phyloP scores from a whole-genome alignment of 257 asterid species.

The Capsicum chinense region DNA sequence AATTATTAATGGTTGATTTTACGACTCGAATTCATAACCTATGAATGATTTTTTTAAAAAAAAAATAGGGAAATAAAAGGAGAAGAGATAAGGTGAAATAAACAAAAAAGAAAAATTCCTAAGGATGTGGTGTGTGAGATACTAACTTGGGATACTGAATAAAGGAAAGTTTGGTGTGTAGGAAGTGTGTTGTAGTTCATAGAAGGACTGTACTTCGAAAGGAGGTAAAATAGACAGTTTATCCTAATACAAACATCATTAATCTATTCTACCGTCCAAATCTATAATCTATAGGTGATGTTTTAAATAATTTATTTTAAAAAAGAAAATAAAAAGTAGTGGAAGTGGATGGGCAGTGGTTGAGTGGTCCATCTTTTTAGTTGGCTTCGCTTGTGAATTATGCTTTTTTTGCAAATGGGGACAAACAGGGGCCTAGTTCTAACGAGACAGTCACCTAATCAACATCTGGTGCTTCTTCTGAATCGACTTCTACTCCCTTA shows the following conservation, averaged over 20 bases:
- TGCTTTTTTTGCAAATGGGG: slow-evolving; percentile 31
- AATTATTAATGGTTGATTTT: neutral
- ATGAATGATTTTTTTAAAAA: neutral
- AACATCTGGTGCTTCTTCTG: neutral
- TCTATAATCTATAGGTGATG: neutral
- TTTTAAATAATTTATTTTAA: no score
- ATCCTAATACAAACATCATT: neutral
- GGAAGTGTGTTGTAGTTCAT: neutral
- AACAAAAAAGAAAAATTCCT: neutral
- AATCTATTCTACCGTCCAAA: neutral
- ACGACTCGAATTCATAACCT: neutral
- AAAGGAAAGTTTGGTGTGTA: neutral
- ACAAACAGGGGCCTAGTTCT: slow-evolving; percentile 21
- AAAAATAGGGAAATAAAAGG: neutral
- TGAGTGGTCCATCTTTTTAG: slow-evolving; percentile 50
- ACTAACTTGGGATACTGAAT: neutral
- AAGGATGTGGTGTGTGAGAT: neutral
- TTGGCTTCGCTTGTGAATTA: slow-evolving; percentile 29
- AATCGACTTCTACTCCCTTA: slow-evolving; percentile 15
- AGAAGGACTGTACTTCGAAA: neutral
- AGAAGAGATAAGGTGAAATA: slow-evolving; percentile 26
- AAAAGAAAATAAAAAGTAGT: slow-evolving; percentile 17
- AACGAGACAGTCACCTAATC: slow-evolving; percentile 28
- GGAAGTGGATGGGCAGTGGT: slow-evolving; percentile 42
- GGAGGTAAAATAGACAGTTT: neutral